Evolutionary conservation across 306 rosid species (phyloP), one percentile per base, ranked within the genome.

Genomic region (Coriaria nepalensis): DNA sequence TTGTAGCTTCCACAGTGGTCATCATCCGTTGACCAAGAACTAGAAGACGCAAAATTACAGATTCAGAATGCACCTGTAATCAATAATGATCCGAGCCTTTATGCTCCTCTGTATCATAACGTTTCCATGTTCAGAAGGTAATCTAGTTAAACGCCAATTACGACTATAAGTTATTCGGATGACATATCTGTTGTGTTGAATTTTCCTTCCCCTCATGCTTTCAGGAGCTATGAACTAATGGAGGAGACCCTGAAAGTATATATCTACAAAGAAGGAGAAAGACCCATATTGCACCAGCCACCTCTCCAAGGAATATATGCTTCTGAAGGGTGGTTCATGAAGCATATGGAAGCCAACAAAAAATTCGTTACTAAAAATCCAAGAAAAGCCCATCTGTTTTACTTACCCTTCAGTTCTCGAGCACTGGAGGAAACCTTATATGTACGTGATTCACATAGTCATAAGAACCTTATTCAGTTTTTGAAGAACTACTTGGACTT

Each of bases 271-370:
- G 96, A 85, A 68, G 98, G 98, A 54, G 72, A 71, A 44, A 85
- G 60, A 32, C 94, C 93, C 10, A 77, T 90, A 59, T 76, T 90
- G 49, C 98, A 90, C 57, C 78, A 76, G 40, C 78, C 83, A 55
- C 57, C 79, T 35, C 67, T 90, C 33, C 86, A 54, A 32, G 82
- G 98, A 49, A 77, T 90, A 76, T 90, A 90, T 61, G 94, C 98
- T 62, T 85, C 98, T 2, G 98, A 90, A 72, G 98, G 96, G 53
- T 90, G 98, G 98, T 90, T 90, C 73, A 61, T 90, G 87, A 81
- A 73, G 75, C 74, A 53, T 44, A 64, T 90, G 69, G 92, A 85
- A 57, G 78, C 56, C 5, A 71, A 73, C 84, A 79, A 77, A 61
- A 74, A 60, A 39, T 85, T 85, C 50, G 79, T 78, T 35, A 79